phyloP scores from a whole-genome alignment of 176 grass and related monocot genomes.

The Zoysia pacifica region DNA sequence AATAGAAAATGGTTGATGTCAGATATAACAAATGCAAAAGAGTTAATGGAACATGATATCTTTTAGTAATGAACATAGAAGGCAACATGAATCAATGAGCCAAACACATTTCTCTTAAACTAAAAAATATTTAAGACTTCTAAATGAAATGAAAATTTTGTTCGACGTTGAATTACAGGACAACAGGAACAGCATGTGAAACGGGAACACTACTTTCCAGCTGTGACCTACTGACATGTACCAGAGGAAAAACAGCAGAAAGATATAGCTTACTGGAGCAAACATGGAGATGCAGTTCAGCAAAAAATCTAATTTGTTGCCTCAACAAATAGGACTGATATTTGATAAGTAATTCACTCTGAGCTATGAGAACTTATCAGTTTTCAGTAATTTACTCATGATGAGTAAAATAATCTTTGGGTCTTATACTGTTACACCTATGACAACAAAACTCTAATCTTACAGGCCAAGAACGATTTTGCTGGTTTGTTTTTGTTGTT shows the following conservation, averaged over 20 bases:
- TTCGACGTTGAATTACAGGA: neutral
- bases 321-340: neutral
- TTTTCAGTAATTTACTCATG: slow-evolving; percentile 14
- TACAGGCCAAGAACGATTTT: slow-evolving; percentile 98
- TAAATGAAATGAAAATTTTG: neutral
- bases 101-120: slow-evolving; percentile 3
- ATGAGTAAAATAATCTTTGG: slow-evolving; percentile 14
- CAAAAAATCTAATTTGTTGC: neutral
- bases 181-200: neutral
- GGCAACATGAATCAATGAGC: neutral
- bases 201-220: neutral
- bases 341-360: slow-evolving; percentile 17
- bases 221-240: neutral
- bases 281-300: slow-evolving; percentile 18
- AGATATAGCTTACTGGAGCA: slow-evolving; percentile 68
- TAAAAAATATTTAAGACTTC: slow-evolving; percentile 3
- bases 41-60: neutral
- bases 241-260: neutral
- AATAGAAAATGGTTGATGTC: neutral
- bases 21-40: neutral
- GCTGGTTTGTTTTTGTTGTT: slow-evolving; percentile 89
- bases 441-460: slow-evolving; percentile 3
- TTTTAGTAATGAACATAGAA: neutral
- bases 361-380: neutral
- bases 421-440: neutral